These are phyloP conservation scores for Magnaporthales sp. DNA, from an alignment of 2,329 filamentous ascomycete genomes.

Conservation along the genomic window DNA sequence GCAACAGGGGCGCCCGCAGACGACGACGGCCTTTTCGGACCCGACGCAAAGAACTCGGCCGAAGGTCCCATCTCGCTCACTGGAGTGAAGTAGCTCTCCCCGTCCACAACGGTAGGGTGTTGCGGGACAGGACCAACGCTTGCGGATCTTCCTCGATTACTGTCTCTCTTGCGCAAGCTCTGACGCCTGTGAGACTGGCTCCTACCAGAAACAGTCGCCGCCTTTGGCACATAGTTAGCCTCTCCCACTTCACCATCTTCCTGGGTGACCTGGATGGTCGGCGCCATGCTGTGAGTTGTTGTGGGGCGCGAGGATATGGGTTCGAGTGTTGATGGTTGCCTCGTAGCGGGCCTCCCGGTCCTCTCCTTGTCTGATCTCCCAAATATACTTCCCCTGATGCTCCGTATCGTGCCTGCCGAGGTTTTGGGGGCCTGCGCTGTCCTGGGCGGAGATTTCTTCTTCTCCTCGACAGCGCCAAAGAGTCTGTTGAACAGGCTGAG, in stretches of 20 bases:
- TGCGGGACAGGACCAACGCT: constrained; percentile 29
- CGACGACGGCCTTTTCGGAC: constrained; percentile 30
- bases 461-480: constrained; percentile 56
- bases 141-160: constrained; percentile 35
- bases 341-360: constrained; percentile 31
- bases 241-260: constrained; percentile 42
- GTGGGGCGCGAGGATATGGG: constrained; percentile 24
- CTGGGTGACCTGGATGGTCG: constrained; percentile 69
- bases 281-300: constrained; percentile 42
- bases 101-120: constrained; percentile 34
- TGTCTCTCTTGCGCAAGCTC: constrained; percentile 44
- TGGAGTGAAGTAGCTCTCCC: constrained; percentile 42
- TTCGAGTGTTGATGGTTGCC: constrained; percentile 27
- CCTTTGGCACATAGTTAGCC: constrained; percentile 21
- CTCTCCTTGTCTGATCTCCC: constrained; percentile 40
- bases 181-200: constrained; percentile 40
- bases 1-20: constrained; percentile 25
- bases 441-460: constrained; percentile 24
- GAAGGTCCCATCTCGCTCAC: constrained; percentile 27
- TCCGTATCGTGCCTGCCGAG: constrained; percentile 62
- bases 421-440: constrained; percentile 54
- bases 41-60: constrained; percentile 34
- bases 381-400: constrained; percentile 69
- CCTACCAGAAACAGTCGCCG: constrained; percentile 23
- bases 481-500: constrained; percentile 73